Base-by-base conservation (phyloP, 2,329 filamentous ascomycete genomes). In the Sarocladium kiliense region DNA sequence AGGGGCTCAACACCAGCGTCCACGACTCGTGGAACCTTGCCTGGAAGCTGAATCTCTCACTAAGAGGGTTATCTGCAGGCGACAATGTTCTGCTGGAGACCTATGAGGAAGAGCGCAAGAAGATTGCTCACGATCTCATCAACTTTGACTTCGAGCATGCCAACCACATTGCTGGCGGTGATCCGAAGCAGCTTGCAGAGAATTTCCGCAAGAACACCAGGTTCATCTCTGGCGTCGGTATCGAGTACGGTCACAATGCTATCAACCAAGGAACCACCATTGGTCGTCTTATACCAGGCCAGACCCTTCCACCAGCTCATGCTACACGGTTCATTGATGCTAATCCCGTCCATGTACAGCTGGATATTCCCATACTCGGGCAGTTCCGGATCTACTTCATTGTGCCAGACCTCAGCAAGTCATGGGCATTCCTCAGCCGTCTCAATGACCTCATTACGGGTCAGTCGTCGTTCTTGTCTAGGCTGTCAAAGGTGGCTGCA, bases 341-440 rank as follows among this genome's bases (percentile, higher is more conserved):
- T 3, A 92, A 91, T 62, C 88, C 88, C 0, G 82, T 92, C 41
- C 85, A 91, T 61, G 74, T 91, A 26, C 87, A 92, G 65, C 81
- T 90, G 5, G 88, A 91, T 63, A 88, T 91, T 44, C 88, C 88
- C 1, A 81, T 90, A 69, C 74, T 91, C 5, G 85, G 88, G 25
- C 88, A 92, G 64, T 92, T 91, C 73, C 80, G 86, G 50, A 80
- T 91, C 45, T 91, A 88, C 67, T 78, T 91, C 58, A 79, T 92
- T 58, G 80, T 84, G 58, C 82, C 81, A 63, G 77, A 89, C 62
- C 74, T 89, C 74, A 77, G 55, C 67, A 76, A 30, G 4, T 23
- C 78, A 3, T 73, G 72, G 54, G 71, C 73, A 1, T 89, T 89
- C 68, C 73, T 91, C 23, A 73, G 79, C 6, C 75, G 74, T 0